These are phyloP conservation scores for Nitzschia putrida DNA, from an alignment of 108 stramenopile species.

Conservation along the genomic window DNA sequence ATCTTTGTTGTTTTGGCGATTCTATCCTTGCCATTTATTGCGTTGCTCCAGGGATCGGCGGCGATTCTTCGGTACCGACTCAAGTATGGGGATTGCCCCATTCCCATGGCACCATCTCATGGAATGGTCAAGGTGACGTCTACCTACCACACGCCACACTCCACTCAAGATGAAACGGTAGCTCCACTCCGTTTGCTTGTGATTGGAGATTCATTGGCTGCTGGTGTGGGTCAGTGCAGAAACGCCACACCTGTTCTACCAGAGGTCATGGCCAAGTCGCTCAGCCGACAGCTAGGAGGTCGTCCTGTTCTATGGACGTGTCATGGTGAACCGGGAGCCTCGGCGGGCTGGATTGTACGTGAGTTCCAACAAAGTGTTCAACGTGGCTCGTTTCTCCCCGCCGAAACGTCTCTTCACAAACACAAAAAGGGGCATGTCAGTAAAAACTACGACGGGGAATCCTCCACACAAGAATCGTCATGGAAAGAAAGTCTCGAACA, in stretches of 20 bases:
- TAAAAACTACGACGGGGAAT: neutral
- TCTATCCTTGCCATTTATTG: slow-evolving; percentile 3
- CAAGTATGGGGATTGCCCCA: slow-evolving; percentile 30
- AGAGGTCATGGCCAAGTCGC: slow-evolving; percentile 48
- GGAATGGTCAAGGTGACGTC: slow-evolving; percentile 37
- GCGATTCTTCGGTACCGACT: slow-evolving; percentile 33
- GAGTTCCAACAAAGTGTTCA: slow-evolving; percentile 27
- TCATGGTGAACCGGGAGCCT: slow-evolving; percentile 47
- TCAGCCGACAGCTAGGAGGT: slow-evolving; percentile 45
- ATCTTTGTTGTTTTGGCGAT: neutral
- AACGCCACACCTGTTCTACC: slow-evolving; percentile 53
- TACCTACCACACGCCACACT: neutral
- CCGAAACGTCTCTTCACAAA: neutral
- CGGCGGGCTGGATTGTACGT: slow-evolving; percentile 43
- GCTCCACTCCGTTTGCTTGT: slow-evolving; percentile 57
- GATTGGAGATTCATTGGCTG: slow-evolving; percentile 67
- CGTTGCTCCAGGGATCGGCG: slow-evolving; percentile 35
- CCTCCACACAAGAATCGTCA: neutral
- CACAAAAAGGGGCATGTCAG: neutral
- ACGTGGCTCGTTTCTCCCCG: slow-evolving; percentile 1
- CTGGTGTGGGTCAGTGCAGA: slow-evolving; percentile 47
- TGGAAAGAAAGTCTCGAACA: slow-evolving; percentile 15
- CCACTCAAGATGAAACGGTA: neutral
- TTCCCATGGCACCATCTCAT: slow-evolving; percentile 38
- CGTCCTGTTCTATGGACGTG: slow-evolving; percentile 56